Evolutionary conservation across 352 stramenopile species (phyloP).

Genomic region (Saprolegnia parasitica): DNA sequence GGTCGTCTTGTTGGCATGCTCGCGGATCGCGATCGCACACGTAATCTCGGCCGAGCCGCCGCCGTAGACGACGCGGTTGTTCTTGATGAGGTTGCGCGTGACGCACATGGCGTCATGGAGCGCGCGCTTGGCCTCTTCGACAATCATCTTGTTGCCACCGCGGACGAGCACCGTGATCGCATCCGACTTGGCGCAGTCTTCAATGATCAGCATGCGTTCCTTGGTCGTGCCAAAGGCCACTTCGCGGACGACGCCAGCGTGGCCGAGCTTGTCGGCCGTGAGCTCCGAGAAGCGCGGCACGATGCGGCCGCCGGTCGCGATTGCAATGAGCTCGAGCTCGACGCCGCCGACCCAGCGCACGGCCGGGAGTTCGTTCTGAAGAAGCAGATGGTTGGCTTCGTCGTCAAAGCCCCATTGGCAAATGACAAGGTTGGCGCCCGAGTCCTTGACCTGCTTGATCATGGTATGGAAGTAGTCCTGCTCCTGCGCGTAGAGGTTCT

Average conservation of each 20-base stretch:
- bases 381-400: constrained; percentile 98
- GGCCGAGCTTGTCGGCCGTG: constrained; percentile 95
- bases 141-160: constrained; percentile 99
- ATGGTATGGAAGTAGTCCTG: constrained; percentile 99
- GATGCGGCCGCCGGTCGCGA: constrained; percentile 98
- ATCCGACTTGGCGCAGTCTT: constrained; percentile 97
- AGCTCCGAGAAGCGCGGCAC: constrained; percentile 98
- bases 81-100: constrained; percentile 98
- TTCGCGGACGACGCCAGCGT: constrained; percentile 92
- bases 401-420: constrained; percentile 99
- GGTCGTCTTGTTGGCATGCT: constrained; percentile 76
- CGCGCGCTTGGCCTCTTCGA: constrained; percentile 98
- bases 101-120: constrained; percentile 99
- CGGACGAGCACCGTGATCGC: constrained; percentile 98
- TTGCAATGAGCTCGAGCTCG: constrained; percentile 99
- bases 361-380: constrained; percentile 96
- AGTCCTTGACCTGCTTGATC: constrained; percentile 99
- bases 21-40: constrained; percentile 93
- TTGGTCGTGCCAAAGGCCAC: constrained; percentile 97
- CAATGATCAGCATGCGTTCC: constrained; percentile 98
- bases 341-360: constrained; percentile 99
- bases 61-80: constrained; percentile 99
- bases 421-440: constrained; percentile 97
- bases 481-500: constrained; percentile 95
- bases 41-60: constrained; percentile 97